phyloP scores from a whole-genome alignment of 2,329 filamentous ascomycete genomes.

The Lecanosticta acicola region DNA sequence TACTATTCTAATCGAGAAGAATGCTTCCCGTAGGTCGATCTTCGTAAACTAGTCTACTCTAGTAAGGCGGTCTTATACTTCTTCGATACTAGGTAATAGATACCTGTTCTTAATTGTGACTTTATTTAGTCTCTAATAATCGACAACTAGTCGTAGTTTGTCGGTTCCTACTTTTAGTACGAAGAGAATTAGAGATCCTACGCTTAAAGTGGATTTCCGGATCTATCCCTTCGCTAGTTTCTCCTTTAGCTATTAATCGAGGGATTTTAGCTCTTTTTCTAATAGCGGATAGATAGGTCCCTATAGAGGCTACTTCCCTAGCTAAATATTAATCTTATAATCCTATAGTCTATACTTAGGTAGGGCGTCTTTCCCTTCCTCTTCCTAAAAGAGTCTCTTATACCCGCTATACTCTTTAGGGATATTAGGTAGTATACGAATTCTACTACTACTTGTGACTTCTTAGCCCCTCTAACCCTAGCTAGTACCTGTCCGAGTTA shows the following conservation, averaged over 20 bases:
- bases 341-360: constrained; percentile 10
- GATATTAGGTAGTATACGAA: not conserved
- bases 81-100: constrained; percentile 19
- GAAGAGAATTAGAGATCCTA: constrained; percentile 16
- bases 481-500: too few species aligned
- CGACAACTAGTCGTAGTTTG: constrained; percentile 14
- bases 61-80: constrained; percentile 16
- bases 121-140: constrained; percentile 24
- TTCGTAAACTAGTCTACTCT: constrained; percentile 17
- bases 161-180: constrained; percentile 19
- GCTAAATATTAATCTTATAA: constrained; percentile 9
- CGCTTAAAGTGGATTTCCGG: constrained; percentile 4
- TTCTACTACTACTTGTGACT: too few species aligned
- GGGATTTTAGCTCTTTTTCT: constrained; percentile 5
- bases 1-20: constrained; percentile 22
- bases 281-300: constrained; percentile 5
- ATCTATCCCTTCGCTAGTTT: constrained; percentile 5
- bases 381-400: constrained; percentile 11
- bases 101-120: constrained; percentile 27
- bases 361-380: constrained; percentile 4
- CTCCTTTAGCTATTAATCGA: constrained; percentile 5
- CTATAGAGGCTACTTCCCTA: constrained; percentile 9
- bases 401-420: constrained; percentile 11
- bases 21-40: constrained; percentile 20
- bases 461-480: too few species aligned